Evolutionary conservation across 2,329 filamentous ascomycete species (phyloP), one percentile per base, ranked within the genome.

Genomic region (Stachybotrys chlorohalonatus): DNA sequence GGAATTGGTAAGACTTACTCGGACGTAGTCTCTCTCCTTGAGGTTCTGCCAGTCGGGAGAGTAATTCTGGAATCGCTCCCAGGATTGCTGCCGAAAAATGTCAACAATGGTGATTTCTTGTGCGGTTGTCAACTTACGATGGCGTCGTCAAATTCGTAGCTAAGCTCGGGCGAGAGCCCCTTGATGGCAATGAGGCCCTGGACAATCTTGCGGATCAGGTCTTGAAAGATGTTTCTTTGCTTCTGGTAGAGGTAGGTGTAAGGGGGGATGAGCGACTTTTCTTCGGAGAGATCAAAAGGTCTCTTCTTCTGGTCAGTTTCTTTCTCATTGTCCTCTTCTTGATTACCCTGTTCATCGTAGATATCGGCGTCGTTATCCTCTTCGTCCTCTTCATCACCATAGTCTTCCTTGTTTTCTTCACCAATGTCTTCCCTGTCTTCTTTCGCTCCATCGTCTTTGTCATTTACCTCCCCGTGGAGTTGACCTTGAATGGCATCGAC

Each of bases 181-280:
- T 30, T 31, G 15, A 55, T 47, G 16, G 46, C 16, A 17, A 32
- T 24, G 17, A 49, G 51, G 17, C n/a, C 36, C 32, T 50, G 13
- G 51, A 51, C 17, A 36, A 55, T 51, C 47, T 45, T 46, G 15
- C 16, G 30, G 17, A 53, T 32, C n/a, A 55, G 51, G 31, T 51
- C 36, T 16, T 31, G 17, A 24, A 55, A 48, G 32, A 51, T 31
- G 36, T 32, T 11, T 16, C 52, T n/a, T 16, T 51, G 53, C 2
- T 24, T 8, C 5, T 17, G 16, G 30, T 47, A 47, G 15, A 55
- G 49, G 17, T 55, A 51, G 7, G 39, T 52, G 17, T 39, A 17
- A 9, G 9, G 11, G 6, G 39, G 39, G 53, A 55, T 32, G 24
- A 54, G 53, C n/a, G 16, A 11, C 7, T 17, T 15, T 5, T 48